These are phyloP conservation scores for Ganoderma multipileum DNA, from an alignment of 1,284 basidiomycete genomes.

Conservation along the genomic window DNA sequence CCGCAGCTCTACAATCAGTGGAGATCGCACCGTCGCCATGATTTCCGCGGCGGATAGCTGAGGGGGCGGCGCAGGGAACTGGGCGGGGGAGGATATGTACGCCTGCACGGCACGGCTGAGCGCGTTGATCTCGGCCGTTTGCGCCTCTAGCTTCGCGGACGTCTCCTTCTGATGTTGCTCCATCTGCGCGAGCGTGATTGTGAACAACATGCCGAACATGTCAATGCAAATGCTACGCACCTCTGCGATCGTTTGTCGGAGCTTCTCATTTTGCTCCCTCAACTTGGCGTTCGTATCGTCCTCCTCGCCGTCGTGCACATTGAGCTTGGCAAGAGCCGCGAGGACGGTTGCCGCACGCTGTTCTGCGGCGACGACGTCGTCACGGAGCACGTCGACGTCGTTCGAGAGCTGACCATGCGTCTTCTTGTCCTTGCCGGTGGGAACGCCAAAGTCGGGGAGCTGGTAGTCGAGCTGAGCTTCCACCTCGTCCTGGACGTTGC, in stretches of 20 bases:
- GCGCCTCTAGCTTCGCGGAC: constrained; percentile 8
- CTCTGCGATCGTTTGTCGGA: constrained; percentile 33
- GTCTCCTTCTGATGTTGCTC: constrained; percentile 33
- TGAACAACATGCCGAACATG: not conserved
- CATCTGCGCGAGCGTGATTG: constrained; percentile 34
- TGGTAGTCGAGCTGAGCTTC: constrained; percentile 38
- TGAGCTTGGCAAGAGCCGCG: constrained; percentile 45
- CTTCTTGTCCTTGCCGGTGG: constrained; percentile 3
- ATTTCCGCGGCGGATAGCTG: constrained; percentile 50
- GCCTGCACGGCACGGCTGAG: constrained; percentile 50
- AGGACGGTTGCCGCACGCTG: constrained; percentile 38
- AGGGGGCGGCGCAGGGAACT: constrained; percentile 31
- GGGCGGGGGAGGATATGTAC: constrained; percentile 43
- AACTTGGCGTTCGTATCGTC: constrained; percentile 39
- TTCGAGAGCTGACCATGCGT: constrained; percentile 41
- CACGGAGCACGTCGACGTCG: constrained; percentile 47
- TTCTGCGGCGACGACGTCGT: not conserved
- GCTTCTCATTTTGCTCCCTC: constrained; percentile 26
- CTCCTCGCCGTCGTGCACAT: constrained; percentile 39
- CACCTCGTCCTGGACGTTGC: constrained; percentile 45
- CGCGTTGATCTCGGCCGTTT: constrained; percentile 41
- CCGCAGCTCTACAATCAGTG: constrained; percentile 47
- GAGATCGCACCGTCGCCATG: constrained; percentile 47
- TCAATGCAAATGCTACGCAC: constrained; percentile 32
- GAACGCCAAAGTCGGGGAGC: constrained; percentile 39